A percentile compares a stretch with the other conserved stretches of the same genome.
These are phyloP conservation scores for Epichloe amarillans DNA, from an alignment of 2,329 filamentous ascomycete species.

Conservation along the genomic window DNA sequence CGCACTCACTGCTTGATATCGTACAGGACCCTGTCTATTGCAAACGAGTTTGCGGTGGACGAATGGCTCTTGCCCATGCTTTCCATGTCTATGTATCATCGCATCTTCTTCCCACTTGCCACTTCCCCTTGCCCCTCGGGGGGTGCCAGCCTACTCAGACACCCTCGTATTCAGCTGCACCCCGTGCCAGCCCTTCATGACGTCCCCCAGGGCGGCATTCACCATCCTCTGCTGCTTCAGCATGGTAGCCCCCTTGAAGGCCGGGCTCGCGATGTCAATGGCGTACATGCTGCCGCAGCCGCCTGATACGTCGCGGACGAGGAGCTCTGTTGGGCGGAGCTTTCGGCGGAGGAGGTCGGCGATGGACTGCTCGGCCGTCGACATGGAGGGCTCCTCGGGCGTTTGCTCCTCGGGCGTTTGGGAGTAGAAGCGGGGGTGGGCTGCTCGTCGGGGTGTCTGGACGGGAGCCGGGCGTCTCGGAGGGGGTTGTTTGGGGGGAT, in stretches of 20 bases:
- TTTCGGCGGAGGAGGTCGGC: constrained; percentile 39
- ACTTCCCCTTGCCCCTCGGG: background rate
- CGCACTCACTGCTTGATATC: background rate
- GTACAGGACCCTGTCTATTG: background rate
- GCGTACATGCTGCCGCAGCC: constrained; percentile 83
- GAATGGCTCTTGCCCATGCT: no score
- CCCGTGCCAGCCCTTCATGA: constrained; percentile 73
- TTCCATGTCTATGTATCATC: background rate
- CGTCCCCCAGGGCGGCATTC: constrained; percentile 58
- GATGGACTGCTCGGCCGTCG: constrained; percentile 43
- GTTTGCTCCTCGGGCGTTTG: background rate
- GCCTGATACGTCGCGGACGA: constrained; percentile 69
- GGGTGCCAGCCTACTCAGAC: constrained; percentile 9
- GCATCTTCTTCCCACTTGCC: background rate
- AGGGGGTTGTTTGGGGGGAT: background rate
- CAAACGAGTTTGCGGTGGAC: no score
- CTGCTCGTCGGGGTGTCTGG: background rate
- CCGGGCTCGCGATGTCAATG: constrained; percentile 60
- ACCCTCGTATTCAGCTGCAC: constrained; percentile 63
- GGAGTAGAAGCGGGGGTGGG: background rate
- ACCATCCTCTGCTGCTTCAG: constrained; percentile 77
- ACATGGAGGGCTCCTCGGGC: constrained; percentile 15
- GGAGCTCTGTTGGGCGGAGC: constrained; percentile 36
- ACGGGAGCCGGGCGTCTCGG: no score
- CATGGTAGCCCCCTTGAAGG: constrained; percentile 57